These are phyloP conservation scores for Lipomyces japonicus DNA, from an alignment of 805 yeast species.

Conservation along the genomic window DNA sequence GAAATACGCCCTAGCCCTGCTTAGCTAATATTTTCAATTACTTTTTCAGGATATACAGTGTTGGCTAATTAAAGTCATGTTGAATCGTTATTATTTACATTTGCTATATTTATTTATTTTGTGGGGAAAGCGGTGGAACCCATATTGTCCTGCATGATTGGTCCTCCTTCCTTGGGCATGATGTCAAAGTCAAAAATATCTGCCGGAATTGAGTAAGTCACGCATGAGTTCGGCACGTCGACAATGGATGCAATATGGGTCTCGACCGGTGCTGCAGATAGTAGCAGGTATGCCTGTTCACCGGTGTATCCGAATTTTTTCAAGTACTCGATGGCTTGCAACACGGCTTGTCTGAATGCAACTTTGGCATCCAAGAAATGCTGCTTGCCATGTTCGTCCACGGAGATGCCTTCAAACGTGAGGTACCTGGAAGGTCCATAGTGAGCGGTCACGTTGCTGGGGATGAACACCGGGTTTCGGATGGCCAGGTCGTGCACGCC, in stretches of 20 bases:
- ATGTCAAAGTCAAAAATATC: constrained; percentile 50
- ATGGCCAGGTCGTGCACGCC: constrained; percentile 44
- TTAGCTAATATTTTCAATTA: too few species aligned
- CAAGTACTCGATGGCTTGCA: constrained; percentile 49
- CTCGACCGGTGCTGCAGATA: constrained; percentile 49
- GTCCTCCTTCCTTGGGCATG: constrained; percentile 30
- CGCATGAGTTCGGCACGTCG: constrained; percentile 52
- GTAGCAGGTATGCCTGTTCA: constrained; percentile 47
- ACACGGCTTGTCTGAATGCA: constrained; percentile 50
- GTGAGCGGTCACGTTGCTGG: constrained; percentile 48
- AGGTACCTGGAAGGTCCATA: constrained; percentile 50
- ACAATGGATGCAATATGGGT: constrained; percentile 53
- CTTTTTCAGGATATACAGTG: too few species aligned
- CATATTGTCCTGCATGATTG: constrained; percentile 20
- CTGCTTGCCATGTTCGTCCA: constrained; percentile 48
- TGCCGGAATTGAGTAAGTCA: constrained; percentile 50
- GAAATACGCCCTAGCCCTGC: too few species aligned
- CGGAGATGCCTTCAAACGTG: constrained; percentile 53
- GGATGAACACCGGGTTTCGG: constrained; percentile 47
- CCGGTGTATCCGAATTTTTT: constrained; percentile 50
- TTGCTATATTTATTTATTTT: not conserved
- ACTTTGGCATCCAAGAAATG: constrained; percentile 47
- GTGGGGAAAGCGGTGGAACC: constrained; percentile 22
- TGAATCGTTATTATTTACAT: not conserved
- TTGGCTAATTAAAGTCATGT: too few species aligned